Conservation (phyloP, 2,329 filamentous ascomycete species). For the Trichoderma polysporum region DNA sequence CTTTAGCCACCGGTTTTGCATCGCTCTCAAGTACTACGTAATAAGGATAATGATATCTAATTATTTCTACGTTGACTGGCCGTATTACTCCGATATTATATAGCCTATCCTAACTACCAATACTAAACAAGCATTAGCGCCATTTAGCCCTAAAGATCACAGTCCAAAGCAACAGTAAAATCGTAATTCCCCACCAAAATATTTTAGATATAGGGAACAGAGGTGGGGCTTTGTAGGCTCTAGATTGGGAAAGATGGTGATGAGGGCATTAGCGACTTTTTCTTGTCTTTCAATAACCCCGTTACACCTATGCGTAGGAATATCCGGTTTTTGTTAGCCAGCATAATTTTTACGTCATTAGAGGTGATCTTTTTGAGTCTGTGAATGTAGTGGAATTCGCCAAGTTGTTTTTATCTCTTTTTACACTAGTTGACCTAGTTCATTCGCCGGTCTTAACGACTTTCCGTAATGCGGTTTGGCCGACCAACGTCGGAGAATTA, state of each 20-base stretch:
- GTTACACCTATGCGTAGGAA: neutral
- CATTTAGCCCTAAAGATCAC: neutral
- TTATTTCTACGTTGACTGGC: neutral
- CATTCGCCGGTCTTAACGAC: too few species aligned
- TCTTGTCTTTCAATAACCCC: neutral
- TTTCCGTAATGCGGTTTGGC: too few species aligned
- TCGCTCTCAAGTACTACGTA: neutral
- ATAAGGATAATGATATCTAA: neutral
- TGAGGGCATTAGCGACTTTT: neutral
- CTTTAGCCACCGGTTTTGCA: conserved; percentile 5
- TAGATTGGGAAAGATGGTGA: too few species aligned
- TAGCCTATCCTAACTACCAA: neutral
- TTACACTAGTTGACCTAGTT: too few species aligned
- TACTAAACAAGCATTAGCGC: neutral
- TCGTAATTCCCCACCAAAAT: neutral
- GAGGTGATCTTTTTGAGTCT: too few species aligned
- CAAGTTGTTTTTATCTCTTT: too few species aligned
- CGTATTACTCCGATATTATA: neutral
- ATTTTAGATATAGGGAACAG: neutral
- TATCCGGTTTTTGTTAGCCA: neutral
- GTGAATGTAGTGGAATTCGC: too few species aligned
- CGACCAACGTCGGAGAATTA: too few species aligned
- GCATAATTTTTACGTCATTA: too few species aligned
- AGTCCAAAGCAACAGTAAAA: neutral
- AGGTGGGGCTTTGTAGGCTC: neutral